Evolutionary conservation across 495 filamentous ascomycete genomes (phyloP).

Genomic region (Talaromyces liani): DNA sequence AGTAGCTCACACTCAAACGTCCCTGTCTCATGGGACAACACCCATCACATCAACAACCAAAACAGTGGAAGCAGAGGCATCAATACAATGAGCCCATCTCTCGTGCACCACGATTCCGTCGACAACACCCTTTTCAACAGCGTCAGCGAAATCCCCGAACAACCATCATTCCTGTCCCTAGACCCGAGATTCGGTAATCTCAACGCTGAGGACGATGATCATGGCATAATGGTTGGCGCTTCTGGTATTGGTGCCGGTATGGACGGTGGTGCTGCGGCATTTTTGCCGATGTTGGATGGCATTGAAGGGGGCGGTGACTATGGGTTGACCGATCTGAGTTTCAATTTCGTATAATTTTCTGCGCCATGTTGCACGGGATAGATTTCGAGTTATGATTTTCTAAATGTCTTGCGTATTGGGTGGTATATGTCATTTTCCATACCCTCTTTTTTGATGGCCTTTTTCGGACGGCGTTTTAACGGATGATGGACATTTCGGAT

Average conservation of each 20-base stretch:
- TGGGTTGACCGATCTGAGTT: neutral
- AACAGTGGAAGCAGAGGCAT: neutral
- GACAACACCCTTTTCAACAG: slow-evolving; percentile 6
- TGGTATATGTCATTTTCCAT: neutral
- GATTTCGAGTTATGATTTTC: neutral
- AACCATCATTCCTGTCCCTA: slow-evolving; percentile 6
- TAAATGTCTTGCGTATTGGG: neutral
- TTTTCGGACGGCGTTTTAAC: neutral
- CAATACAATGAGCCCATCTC: neutral
- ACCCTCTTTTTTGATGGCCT: neutral
- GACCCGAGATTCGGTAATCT: slow-evolving; percentile 6
- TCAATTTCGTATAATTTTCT: neutral
- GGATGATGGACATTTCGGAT: neutral
- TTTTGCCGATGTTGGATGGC: slow-evolving; percentile 1
- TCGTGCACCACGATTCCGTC: neutral
- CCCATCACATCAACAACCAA: neutral
- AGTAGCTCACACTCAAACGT: neutral
- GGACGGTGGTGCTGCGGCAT: neutral
- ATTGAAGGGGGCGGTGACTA: neutral
- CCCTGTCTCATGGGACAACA: neutral
- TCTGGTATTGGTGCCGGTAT: neutral
- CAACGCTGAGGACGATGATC: neutral
- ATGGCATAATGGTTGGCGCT: neutral
- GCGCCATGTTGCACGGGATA: neutral
- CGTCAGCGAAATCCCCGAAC: slow-evolving; percentile 7